A percentile compares a stretch with the other conserved stretches of the same genome.
Conservation (phyloP, 768 basidiomycete genomes). For the Gymnopilus junonius region DNA sequence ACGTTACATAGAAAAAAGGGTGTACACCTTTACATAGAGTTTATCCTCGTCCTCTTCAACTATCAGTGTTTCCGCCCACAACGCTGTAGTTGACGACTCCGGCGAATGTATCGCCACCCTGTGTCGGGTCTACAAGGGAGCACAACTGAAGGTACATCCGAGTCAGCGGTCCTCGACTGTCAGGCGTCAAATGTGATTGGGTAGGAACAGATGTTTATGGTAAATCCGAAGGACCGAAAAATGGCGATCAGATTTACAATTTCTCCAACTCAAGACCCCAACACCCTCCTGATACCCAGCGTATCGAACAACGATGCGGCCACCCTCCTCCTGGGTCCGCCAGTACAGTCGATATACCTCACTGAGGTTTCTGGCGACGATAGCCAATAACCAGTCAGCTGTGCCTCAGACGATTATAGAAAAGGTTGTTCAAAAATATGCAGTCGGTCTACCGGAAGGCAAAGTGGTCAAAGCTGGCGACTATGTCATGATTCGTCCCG, state of each 20-base stretch:
- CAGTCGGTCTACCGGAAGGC: conserved; percentile 83
- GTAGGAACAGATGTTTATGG: background rate
- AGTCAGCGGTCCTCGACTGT: background rate
- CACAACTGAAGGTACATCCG: too few species aligned
- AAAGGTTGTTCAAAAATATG: conserved; percentile 97
- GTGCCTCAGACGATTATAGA: conserved; percentile 90
- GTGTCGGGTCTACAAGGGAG: too few species aligned
- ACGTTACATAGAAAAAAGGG: too few species aligned
- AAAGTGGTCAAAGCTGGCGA: conserved; percentile 91
- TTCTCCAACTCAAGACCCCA: background rate
- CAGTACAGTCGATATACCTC: conserved; percentile 17
- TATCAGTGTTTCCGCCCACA: too few species aligned
- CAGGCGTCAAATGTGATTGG: background rate
- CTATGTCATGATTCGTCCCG: conserved; percentile 99
- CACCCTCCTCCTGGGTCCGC: conserved; percentile 24
- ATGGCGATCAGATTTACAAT: background rate
- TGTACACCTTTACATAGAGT: too few species aligned
- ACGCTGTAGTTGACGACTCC: too few species aligned
- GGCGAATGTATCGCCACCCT: too few species aligned
- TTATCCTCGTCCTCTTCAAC: too few species aligned
- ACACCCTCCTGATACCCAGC: background rate
- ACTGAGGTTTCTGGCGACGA: conserved; percentile 31
- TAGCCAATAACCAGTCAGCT: conserved; percentile 20
- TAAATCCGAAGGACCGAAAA: background rate
- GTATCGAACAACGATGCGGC: conserved; percentile 23